Percentiles rank a stretch among this genome's conserved stretches.
Evolutionary conservation across 23 red algal species (phyloP).

Genomic region (Agarophyton chilense): DNA sequence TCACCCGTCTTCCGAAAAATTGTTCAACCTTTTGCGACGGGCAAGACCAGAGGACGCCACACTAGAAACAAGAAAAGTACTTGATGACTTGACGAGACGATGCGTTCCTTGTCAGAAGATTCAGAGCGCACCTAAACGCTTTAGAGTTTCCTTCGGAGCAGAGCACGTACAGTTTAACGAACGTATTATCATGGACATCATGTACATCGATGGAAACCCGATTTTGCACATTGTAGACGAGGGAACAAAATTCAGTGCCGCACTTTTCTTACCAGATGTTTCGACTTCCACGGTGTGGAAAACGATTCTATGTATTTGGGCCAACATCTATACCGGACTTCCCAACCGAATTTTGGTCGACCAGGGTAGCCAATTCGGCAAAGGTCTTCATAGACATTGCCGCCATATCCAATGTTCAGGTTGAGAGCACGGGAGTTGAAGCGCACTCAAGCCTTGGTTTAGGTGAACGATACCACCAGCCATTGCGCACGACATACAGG

Average conservation of each 20-base stretch:
- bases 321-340: constrained; percentile 6
- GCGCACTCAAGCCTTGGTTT: constrained; percentile 35
- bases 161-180: constrained; percentile 31
- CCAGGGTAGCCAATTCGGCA: neutral
- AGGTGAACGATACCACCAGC: constrained; percentile 37
- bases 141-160: constrained; percentile 19
- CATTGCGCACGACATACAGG: constrained; percentile 26
- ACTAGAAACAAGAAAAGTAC: neutral
- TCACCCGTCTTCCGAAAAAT: constrained; percentile 10
- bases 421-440: constrained; percentile 25
- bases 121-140: constrained; percentile 27
- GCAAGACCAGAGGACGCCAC: constrained; percentile 34
- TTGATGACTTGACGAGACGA: constrained; percentile 6
- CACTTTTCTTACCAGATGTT: constrained; percentile 10
- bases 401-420: neutral
- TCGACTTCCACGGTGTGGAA: neutral
- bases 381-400: constrained; percentile 8
- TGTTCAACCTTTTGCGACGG: constrained; percentile 29
- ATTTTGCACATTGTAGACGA: constrained; percentile 45
- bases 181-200: constrained; percentile 24
- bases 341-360: constrained; percentile 14
- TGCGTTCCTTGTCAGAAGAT: constrained; percentile 57
- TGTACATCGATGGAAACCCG: constrained; percentile 28
- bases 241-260: constrained; percentile 1
- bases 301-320: neutral